A percentile compares a stretch with the other conserved stretches of the same genome.
Evolutionary conservation across 1,139 yeast species (phyloP).

Genomic region (Debaryomycetaceae sp.): DNA sequence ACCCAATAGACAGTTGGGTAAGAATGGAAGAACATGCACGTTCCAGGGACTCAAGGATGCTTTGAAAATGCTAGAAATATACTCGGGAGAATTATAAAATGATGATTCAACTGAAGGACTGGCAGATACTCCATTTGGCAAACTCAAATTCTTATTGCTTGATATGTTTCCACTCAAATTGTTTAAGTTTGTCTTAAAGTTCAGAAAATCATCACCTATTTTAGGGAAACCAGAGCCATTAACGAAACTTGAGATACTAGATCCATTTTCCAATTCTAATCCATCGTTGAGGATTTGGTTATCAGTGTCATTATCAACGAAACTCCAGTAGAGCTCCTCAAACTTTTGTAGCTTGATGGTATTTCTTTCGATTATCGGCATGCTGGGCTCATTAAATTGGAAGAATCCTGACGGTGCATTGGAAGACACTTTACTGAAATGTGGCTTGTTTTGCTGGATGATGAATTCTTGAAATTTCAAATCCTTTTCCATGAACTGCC

Average conservation of each 20-base stretch:
- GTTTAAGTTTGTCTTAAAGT: conserved; percentile 17
- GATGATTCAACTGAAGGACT: conserved; percentile 10
- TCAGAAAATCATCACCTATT: conserved; percentile 24
- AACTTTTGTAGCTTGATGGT: conserved; percentile 26
- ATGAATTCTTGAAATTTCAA: conserved; percentile 36
- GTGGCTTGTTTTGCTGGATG: conserved; percentile 16
- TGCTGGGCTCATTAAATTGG: conserved; percentile 6
- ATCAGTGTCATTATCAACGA: conserved; percentile 16
- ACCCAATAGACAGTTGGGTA: conserved; percentile 51
- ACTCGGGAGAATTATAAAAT: conserved; percentile 20
- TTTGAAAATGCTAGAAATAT: conserved; percentile 17
- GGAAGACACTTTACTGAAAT: conserved; percentile 12
- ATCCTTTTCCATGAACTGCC: conserved; percentile 54
- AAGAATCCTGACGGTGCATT: conserved; percentile 6
- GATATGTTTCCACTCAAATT: conserved; percentile 8
- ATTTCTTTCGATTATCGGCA: conserved; percentile 17
- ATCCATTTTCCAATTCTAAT: conserved; percentile 29
- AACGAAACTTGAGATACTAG: conserved; percentile 18
- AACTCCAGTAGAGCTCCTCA: conserved; percentile 45
- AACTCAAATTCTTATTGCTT: conserved; percentile 4
- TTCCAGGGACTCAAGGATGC: conserved; percentile 61
- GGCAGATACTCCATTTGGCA: conserved; percentile 1
- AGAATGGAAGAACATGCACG: conserved; percentile 58
- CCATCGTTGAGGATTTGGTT: conserved; percentile 17
- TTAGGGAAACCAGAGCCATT: conserved; percentile 25